Conservation (phyloP, 2,329 filamentous ascomycete genomes). For the Orbilia blumenaviensis region DNA sequence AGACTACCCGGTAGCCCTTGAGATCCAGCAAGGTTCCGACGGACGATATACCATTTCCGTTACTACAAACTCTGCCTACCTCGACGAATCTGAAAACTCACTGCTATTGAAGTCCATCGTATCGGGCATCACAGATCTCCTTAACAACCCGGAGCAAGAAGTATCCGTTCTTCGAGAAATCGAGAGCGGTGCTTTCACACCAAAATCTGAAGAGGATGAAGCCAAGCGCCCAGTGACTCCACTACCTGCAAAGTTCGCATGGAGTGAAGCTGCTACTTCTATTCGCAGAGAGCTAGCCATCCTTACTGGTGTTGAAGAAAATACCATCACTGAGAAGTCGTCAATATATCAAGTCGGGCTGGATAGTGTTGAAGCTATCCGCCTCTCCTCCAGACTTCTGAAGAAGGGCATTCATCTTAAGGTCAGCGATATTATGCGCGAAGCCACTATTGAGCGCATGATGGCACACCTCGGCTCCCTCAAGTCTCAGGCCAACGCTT, state of each 20-base stretch:
- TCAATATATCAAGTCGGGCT: constrained; percentile 84
- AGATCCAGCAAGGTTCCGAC: constrained; percentile 69
- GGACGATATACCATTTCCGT: constrained; percentile 63
- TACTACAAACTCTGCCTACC: constrained; percentile 57
- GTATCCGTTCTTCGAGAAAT: constrained; percentile 24
- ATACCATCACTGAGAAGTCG: constrained; percentile 68
- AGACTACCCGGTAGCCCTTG: constrained; percentile 81
- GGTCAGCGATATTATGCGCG: constrained; percentile 80
- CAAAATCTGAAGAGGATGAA: not conserved
- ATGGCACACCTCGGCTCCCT: constrained; percentile 57
- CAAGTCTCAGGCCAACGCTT: not conserved
- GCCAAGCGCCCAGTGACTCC: not conserved
- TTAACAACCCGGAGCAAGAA: constrained; percentile 32
- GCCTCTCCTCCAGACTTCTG: constrained; percentile 77
- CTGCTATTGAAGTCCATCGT: constrained; percentile 63
- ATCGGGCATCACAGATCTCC: constrained; percentile 57
- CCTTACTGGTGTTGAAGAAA: constrained; percentile 67
- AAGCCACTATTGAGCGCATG: constrained; percentile 74
- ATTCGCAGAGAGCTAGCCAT: constrained; percentile 72
- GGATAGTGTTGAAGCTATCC: constrained; percentile 92
- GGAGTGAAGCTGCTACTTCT: constrained; percentile 66
- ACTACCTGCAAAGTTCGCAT: constrained; percentile 64
- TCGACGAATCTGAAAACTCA: constrained; percentile 59
- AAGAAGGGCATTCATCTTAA: constrained; percentile 69
- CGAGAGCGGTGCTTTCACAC: not conserved